phyloP scores from a whole-genome alignment of 2,329 filamentous ascomycete genomes.

The Alternaria alternata region DNA sequence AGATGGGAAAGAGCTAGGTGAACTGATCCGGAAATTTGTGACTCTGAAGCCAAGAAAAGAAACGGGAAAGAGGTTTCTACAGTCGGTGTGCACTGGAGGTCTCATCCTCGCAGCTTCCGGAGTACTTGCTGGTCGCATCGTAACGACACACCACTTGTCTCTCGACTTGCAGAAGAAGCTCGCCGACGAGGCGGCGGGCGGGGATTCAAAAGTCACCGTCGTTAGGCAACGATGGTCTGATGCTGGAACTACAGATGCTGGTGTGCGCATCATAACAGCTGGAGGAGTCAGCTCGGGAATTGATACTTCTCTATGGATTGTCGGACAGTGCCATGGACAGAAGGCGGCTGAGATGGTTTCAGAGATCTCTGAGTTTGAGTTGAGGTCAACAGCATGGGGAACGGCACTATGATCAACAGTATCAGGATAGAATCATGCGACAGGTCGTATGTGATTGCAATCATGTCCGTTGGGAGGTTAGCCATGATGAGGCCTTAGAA shows the following conservation, averaged over 20 bases:
- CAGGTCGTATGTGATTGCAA: fast-evolving
- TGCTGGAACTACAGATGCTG: conserved; percentile 39
- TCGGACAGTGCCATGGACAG: conserved; percentile 38
- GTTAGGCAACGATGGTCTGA: conserved; percentile 46
- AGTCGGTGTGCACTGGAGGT: conserved; percentile 54
- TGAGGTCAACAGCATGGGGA: conserved; percentile 27
- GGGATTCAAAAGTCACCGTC: conserved; percentile 33
- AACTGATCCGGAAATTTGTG: conserved; percentile 34
- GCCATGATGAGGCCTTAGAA: neutral
- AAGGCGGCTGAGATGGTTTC: conserved; percentile 33
- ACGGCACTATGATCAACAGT: neutral
- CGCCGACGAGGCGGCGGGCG: conserved; percentile 42
- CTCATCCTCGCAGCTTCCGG: conserved; percentile 51
- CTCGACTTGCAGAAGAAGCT: conserved; percentile 36
- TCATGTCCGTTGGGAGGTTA: neutral
- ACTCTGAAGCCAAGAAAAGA: conserved; percentile 31
- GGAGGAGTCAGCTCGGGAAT: conserved; percentile 47
- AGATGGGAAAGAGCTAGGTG: conserved; percentile 25
- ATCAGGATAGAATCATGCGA: neutral
- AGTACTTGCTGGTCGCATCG: conserved; percentile 44
- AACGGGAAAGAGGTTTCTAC: conserved; percentile 40
- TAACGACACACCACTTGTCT: conserved; percentile 53
- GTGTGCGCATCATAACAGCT: conserved; percentile 45
- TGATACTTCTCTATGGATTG: conserved; percentile 42
- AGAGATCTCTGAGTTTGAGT: conserved; percentile 44